phyloP scores from a whole-genome alignment of 306 rosid genomes.

The Cajanus cajan region DNA sequence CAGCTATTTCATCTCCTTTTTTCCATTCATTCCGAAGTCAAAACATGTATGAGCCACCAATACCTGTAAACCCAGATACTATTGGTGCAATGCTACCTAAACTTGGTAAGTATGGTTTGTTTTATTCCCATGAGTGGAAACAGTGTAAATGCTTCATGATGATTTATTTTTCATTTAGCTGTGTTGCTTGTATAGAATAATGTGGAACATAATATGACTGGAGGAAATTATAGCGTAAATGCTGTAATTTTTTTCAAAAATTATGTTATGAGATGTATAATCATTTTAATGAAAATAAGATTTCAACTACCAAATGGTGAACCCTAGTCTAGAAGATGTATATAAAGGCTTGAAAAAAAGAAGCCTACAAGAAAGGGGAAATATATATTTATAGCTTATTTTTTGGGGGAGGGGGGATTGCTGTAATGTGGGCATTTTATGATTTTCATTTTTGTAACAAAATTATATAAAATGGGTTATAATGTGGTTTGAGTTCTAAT shows the following conservation, averaged over 20 bases:
- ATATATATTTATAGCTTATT: not conserved
- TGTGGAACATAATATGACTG: not conserved
- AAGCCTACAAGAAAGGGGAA: not conserved
- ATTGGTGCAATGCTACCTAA: constrained; percentile 88
- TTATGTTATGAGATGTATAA: not conserved
- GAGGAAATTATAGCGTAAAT: not conserved
- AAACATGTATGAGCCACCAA: constrained; percentile 73
- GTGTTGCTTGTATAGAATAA: not conserved
- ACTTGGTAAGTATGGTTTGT: constrained; percentile 56
- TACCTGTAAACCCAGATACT: constrained; percentile 80
- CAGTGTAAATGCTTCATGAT: not conserved
- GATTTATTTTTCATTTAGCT: not conserved
- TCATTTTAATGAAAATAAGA: not conserved
- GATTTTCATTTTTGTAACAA: not conserved
- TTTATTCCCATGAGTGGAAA: not conserved
- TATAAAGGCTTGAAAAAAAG: not conserved
- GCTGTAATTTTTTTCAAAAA: not conserved
- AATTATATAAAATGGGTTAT: constrained; percentile 8
- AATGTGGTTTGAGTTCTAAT: not conserved
- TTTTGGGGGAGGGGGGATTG: not conserved
- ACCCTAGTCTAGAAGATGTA: not conserved
- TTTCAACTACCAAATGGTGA: not conserved
- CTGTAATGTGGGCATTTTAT: not conserved
- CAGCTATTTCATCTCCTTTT: constrained; percentile 60
- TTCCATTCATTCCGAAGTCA: constrained; percentile 86